Evolutionary conservation across 2,329 filamentous ascomycete genomes (phyloP).

Genomic region (Penicillium sp.): DNA sequence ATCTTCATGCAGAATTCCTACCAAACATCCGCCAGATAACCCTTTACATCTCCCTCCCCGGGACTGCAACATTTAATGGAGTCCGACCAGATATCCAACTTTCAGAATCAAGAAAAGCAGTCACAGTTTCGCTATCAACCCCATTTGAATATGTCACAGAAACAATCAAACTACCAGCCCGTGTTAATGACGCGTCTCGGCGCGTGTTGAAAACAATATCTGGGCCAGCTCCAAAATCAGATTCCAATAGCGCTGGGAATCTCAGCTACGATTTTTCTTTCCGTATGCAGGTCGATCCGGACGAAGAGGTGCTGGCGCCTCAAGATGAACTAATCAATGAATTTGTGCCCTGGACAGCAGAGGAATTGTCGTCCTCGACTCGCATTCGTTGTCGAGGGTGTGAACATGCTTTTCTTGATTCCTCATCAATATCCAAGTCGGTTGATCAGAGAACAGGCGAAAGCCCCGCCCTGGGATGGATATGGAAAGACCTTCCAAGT

Average conservation of each 20-base stretch:
- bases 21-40: conserved; percentile 61
- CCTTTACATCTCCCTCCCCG: conserved; percentile 52
- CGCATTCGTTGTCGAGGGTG: conserved; percentile 42
- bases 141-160: conserved; percentile 25
- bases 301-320: conserved; percentile 13
- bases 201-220: conserved; percentile 17
- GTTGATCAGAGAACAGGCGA: not conserved
- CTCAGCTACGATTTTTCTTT: conserved; percentile 48
- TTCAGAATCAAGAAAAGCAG: conserved; percentile 35
- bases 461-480: conserved; percentile 34
- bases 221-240: not conserved
- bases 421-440: not conserved
- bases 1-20: conserved; percentile 60
- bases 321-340: conserved; percentile 30
- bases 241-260: not conserved
- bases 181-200: conserved; percentile 30
- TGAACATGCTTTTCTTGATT: not conserved
- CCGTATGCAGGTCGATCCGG: conserved; percentile 52
- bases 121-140: conserved; percentile 38
- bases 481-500: conserved; percentile 91
- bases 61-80: conserved; percentile 6
- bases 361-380: conserved; percentile 34
- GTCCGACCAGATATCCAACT: conserved; percentile 28
- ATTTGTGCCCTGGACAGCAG: conserved; percentile 41
- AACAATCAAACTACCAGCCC: conserved; percentile 51